Evolutionary conservation across 805 yeast species (phyloP).

Genomic region (Kuraishia ogatae): DNA sequence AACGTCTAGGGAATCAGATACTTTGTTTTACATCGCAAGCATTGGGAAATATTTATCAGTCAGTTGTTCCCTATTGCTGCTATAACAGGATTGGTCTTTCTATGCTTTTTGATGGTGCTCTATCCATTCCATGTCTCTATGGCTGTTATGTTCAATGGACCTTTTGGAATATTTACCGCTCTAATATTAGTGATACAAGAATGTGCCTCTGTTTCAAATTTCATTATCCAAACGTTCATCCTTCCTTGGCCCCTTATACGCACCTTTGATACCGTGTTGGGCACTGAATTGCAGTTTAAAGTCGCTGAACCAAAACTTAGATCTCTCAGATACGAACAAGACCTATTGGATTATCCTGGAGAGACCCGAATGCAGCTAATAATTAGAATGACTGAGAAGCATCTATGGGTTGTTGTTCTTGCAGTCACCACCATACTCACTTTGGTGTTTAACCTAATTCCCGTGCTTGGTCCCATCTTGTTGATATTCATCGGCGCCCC

Average conservation of each 20-base stretch:
- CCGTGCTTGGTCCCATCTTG: conserved; percentile 50
- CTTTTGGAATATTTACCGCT: conserved; percentile 14
- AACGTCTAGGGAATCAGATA: background rate
- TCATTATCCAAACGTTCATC: conserved; percentile 19
- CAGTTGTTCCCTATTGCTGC: conserved; percentile 15
- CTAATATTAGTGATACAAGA: conserved; percentile 21
- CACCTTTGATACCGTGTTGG: conserved; percentile 23
- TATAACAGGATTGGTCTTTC: conserved; percentile 12
- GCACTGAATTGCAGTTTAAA: conserved; percentile 12
- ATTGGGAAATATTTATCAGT: conserved; percentile 16
- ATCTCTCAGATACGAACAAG: conserved; percentile 8
- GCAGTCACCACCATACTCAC: conserved; percentile 25
- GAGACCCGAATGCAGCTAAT: conserved; percentile 10
- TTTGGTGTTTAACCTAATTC: conserved; percentile 37
- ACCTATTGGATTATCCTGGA: conserved; percentile 16
- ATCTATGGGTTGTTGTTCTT: conserved; percentile 31
- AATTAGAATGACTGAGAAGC: conserved; percentile 4
- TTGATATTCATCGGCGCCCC: conserved; percentile 45
- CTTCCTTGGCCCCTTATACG: conserved; percentile 20
- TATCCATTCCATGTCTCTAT: conserved; percentile 4
- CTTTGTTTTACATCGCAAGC: background rate
- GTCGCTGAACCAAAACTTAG: conserved; percentile 12
- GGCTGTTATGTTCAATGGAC: conserved; percentile 9
- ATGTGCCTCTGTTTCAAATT: conserved; percentile 18
- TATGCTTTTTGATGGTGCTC: background rate